Evolutionary conservation across 164 flowering plant species (phyloP).

Genomic region (Magnolia sinica): DNA sequence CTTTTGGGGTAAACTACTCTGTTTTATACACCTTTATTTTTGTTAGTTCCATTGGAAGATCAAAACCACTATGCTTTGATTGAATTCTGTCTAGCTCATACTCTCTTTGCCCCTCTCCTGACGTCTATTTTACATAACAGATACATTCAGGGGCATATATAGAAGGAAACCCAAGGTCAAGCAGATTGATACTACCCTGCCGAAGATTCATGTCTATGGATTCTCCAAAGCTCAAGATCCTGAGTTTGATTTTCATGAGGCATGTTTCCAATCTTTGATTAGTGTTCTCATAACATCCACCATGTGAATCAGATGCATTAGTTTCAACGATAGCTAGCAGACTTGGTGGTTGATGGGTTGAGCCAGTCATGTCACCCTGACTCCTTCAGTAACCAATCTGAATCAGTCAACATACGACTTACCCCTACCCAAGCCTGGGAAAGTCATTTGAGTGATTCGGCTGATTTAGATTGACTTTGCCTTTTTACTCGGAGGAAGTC

Average conservation of each 20-base stretch:
- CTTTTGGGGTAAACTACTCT: too few relatives aligned
- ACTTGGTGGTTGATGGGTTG: not conserved
- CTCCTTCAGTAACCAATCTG: not conserved
- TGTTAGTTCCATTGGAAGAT: too few relatives aligned
- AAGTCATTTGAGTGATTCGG: too few relatives aligned
- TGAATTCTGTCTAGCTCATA: too few relatives aligned
- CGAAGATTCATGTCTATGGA: constrained; percentile 87
- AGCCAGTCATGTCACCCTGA: not conserved
- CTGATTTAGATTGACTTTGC: too few relatives aligned
- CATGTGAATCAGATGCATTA: not conserved
- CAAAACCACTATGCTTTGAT: too few relatives aligned
- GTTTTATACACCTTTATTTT: too few relatives aligned
- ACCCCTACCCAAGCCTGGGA: too few relatives aligned
- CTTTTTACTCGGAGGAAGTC: too few relatives aligned
- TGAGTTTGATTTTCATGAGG: constrained; percentile 87
- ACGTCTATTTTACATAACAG: constrained; percentile 31
- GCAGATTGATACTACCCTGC: constrained; percentile 30
- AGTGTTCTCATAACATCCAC: not conserved
- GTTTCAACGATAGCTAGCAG: not conserved
- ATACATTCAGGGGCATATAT: constrained; percentile 74
- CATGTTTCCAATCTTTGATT: constrained; percentile 9
- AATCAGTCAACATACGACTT: not conserved
- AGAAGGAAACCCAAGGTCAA: constrained; percentile 23
- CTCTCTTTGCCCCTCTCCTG: not conserved
- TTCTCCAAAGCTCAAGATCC: constrained; percentile 93